Conservation (phyloP, 2,329 filamentous ascomycete species). For the Microcera coccophila region DNA sequence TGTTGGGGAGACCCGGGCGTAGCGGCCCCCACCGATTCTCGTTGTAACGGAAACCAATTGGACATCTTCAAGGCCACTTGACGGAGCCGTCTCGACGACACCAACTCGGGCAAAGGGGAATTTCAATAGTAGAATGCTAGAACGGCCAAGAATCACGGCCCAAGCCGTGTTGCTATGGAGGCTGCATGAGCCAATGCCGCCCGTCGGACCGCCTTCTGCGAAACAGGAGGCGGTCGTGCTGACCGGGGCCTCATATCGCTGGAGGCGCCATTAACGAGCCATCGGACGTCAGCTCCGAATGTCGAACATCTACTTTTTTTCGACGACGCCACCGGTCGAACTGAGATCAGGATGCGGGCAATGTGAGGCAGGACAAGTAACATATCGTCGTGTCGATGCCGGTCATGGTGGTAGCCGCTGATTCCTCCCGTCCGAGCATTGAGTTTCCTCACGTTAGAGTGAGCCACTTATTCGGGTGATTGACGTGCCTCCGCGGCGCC, state of each 20-base stretch:
- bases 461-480: background rate
- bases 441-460: background rate
- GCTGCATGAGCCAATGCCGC: conserved; percentile 15
- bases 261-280: too few relatives aligned
- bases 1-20: too few relatives aligned
- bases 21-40: background rate
- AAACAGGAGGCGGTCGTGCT: conserved; percentile 13
- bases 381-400: conserved; percentile 16
- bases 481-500: background rate
- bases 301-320: background rate
- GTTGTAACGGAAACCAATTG: background rate
- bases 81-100: too few relatives aligned
- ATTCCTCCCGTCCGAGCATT: background rate
- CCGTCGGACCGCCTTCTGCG: conserved; percentile 12
- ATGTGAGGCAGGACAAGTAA: conserved; percentile 9
- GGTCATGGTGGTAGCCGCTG: background rate
- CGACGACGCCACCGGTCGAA: background rate
- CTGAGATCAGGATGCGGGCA: background rate
- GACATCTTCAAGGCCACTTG: background rate
- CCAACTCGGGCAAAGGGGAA: too few relatives aligned
- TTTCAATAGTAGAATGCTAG: background rate
- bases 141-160: conserved; percentile 12
- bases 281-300: background rate
- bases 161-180: conserved; percentile 22
- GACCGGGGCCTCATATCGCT: conserved; percentile 9